Base-by-base conservation (phyloP, 805 yeast species). In the Kurtzmaniella fragi region DNA sequence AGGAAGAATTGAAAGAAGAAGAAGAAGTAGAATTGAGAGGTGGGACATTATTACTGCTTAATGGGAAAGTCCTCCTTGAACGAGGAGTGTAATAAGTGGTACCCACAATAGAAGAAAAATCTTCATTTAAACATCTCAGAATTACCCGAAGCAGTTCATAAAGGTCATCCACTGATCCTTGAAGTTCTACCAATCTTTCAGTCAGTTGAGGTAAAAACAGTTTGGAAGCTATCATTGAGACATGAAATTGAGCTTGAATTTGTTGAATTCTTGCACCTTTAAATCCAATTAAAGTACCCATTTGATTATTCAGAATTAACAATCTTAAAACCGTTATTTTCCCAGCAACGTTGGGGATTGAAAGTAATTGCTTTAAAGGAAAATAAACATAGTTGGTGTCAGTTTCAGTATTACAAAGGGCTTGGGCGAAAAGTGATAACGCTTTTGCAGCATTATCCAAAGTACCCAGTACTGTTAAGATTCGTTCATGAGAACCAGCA, bases 201-300 rank as follows among this genome's bases (percentile, higher is more conserved):
- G 86, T 82, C 6, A 93, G 82, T 48, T 82, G 82, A 8, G 85
- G 84, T 42, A 89, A 73, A 56, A 80, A 82, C 39, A 86, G 88
- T 56, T 87, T 88, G 28, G 95, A 82, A 9, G 95, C 95, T 40
- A 86, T 88, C 77, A 89, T 84, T 55, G 84, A 82, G 38, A 89
- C 87, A 40, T 73, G 67, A 57, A 69, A 81, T 26, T 63, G 65
- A 43, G 79, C 82, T 64, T 85, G 93, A 43, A 88, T 76, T 31
- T 82, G 73, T 65, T 86, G 88, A 55, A 89, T 89, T 56, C 89
- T 75, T 10, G 71, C 65, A 38, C 96, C 96, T 44, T 77, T 84
- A 42, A 84, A 78, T 38, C 96, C 96, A 55, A 89, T 88, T 34
- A 89, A 75, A 7, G 95, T 80, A 30, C 96, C 95, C 78, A 88